A percentile compares a stretch with the other conserved stretches of the same genome.
Evolutionary conservation across 129 eudicot genomes (phyloP).

Genomic region (Tanacetum coccineum): DNA sequence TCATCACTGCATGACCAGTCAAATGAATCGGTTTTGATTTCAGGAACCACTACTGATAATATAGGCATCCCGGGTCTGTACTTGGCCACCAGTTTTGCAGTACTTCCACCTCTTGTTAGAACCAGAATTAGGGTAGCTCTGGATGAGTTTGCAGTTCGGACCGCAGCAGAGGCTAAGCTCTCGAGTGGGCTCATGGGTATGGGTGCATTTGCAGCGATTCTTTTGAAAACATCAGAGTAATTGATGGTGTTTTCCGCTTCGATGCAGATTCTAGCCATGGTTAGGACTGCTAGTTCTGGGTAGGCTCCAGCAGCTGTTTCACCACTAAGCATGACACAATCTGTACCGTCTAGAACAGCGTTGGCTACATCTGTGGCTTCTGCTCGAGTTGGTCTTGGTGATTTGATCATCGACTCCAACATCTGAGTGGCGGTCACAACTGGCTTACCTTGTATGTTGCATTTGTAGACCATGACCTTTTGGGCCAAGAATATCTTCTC

Average conservation of each 20-base stretch:
- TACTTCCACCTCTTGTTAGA: conserved; percentile 64
- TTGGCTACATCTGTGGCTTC: conserved; percentile 84
- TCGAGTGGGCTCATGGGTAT: conserved; percentile 77
- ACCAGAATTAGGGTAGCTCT: conserved; percentile 52
- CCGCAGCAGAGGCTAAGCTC: conserved; percentile 65
- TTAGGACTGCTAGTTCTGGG: conserved; percentile 61
- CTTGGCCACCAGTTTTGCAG: conserved; percentile 65
- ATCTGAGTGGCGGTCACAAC: conserved; percentile 82
- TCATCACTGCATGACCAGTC: conserved; percentile 56
- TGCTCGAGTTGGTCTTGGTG: conserved; percentile 80
- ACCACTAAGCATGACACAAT: conserved; percentile 79
- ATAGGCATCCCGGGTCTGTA: conserved; percentile 70
- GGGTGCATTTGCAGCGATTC: conserved; percentile 49
- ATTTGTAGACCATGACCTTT: conserved; percentile 65
- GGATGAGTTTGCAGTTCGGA: conserved; percentile 60
- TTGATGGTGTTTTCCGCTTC: conserved; percentile 64
- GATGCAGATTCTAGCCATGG: conserved; percentile 66
- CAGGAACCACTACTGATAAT: conserved; percentile 59
- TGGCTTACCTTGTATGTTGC: conserved; percentile 65
- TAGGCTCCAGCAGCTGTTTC: conserved; percentile 86
- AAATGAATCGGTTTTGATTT: conserved; percentile 44
- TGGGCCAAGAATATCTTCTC: conserved; percentile 76
- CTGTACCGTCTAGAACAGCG: conserved; percentile 80
- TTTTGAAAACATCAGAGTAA: conserved; percentile 46
- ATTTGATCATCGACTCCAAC: conserved; percentile 83